Evolutionary conservation across 306 rosid species (phyloP), one percentile per base, ranked within the genome.

Genomic region (Castanea sativa): DNA sequence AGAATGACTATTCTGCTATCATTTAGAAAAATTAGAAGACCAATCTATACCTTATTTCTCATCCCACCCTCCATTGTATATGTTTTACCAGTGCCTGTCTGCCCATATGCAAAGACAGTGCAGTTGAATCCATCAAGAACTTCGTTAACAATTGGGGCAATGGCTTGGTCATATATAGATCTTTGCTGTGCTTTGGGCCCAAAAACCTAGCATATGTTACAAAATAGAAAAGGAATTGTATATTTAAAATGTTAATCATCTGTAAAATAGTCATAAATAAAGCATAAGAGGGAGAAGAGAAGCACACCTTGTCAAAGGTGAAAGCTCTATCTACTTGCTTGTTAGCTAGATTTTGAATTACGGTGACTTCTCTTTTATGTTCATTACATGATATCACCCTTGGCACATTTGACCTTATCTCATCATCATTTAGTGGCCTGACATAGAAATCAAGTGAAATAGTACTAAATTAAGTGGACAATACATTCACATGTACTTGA

Each of bases 21-120:
- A 71, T 61, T 35, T 35, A 32, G n/a, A 58, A 10, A 55, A 7
- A 43, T 49, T 57, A 73, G 52, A 45, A 21, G 2, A 71, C 75
- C 23, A 45, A 77, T 76, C 58, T 27, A 41, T 89, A 95, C 99
- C 96, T 95, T 95, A 8, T 87, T 87, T 85, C 90, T 87, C 93
- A 89, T 89, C 59, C 99, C 99, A 49, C 99, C 99, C 83, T 95
- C 99, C 99, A 95, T 95, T 12, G 99, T 95, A 78, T 95, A 95
- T 27, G 99, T 95, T 91, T 95, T 95, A 63, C 99, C 99, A 1
- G 99, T 92, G 43, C 99, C 99, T 1, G 99, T 95, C 80, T 95
- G 99, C 59, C 99, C 99, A 84, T 95, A 95, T 3, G 99, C 99
- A 45, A 95, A 95, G 69, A 93, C 90, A 11, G 99, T 95, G 86